Evolutionary conservation across 176 grass and related monocot genomes (phyloP).

Genomic region (Lolium multiflorum): DNA sequence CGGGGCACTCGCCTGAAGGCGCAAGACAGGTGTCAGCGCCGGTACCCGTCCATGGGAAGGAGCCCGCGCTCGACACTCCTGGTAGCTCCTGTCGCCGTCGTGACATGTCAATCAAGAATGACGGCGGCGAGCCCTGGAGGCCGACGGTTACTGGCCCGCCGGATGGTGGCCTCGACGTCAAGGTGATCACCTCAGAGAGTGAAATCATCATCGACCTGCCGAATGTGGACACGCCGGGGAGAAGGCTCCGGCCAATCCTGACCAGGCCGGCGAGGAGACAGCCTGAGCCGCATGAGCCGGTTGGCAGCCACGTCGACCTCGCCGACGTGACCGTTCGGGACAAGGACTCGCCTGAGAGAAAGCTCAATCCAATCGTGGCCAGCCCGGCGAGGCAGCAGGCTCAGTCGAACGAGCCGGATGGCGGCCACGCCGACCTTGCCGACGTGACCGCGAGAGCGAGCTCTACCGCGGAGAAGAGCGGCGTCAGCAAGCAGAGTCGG

Average conservation of each 20-base stretch:
- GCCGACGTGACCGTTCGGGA: neutral
- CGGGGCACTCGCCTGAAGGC: constrained; percentile 5
- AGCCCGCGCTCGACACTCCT: neutral
- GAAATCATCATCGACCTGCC: constrained; percentile 64
- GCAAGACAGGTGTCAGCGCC: neutral
- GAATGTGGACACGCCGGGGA: neutral
- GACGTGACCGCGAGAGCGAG: neutral
- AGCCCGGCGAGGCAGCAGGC: constrained; percentile 38
- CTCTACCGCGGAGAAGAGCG: constrained; percentile 31
- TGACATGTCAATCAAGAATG: constrained; percentile 40
- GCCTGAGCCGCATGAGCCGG: neutral
- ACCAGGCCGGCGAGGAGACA: constrained; percentile 48
- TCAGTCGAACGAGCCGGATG: neutral
- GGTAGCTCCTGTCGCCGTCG: neutral
- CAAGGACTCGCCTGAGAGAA: neutral
- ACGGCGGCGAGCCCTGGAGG: neutral
- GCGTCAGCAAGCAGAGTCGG: constrained; percentile 35
- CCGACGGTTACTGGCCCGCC: neutral
- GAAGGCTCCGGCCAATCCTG: constrained; percentile 61
- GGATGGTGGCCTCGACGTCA: neutral
- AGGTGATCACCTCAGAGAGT: constrained; percentile 47
- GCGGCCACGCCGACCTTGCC: neutral
- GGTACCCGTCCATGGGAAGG: neutral
- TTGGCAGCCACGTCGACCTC: constrained; percentile 8
- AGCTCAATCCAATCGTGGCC: constrained; percentile 62